Base-by-base conservation (phyloP, 805 yeast genomes). In the Wickerhamiella lipophila region DNA sequence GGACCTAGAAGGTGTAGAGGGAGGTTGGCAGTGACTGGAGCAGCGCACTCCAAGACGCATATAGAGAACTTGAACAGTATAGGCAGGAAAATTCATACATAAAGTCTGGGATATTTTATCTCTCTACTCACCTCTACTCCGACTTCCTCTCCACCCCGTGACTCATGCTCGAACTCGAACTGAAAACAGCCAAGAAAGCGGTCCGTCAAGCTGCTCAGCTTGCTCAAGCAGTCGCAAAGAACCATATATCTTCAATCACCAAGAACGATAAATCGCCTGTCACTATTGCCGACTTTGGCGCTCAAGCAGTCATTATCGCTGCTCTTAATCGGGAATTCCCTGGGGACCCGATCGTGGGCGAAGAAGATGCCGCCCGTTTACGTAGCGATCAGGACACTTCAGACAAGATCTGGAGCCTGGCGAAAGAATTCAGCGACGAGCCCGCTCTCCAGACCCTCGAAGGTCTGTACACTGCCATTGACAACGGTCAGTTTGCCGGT, bases 231-330 rank as follows among this genome's bases (percentile, higher is more conserved):
- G 64, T 81, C 5, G 59, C 67, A 5, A 43, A 49, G 40, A 19
- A 41, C 19, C 47, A 51, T 26, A 50, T 58, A n/a, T 43, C 55
- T 1, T 52, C 42, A 2, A 75, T 86, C 50, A 80, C 86, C 52
- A 92, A 92, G 62, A 74, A 75, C 36, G 99, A 89, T 63, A 77
- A 79, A 53, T 85, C 96, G 1, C 99, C 99, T 1, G 99, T 92
- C 13, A 92, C 99, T 8, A 66, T 69, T 15, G 98, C 97, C 15
- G 99, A 92, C 64, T 92, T 83, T 61, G 95, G 95, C 3, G 88
- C 96, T 0, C 99, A 92, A 61, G 95, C 96, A 0, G 76, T 89
- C 41, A 79, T 92, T 50, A 89, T 87, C 64, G 77, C 85, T 50
- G 88, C 96, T 2, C 75, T 92, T 50, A 72, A 76, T 58, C 64